Base-by-base conservation (phyloP, 306 rosid species). In the Inga laurina region DNA sequence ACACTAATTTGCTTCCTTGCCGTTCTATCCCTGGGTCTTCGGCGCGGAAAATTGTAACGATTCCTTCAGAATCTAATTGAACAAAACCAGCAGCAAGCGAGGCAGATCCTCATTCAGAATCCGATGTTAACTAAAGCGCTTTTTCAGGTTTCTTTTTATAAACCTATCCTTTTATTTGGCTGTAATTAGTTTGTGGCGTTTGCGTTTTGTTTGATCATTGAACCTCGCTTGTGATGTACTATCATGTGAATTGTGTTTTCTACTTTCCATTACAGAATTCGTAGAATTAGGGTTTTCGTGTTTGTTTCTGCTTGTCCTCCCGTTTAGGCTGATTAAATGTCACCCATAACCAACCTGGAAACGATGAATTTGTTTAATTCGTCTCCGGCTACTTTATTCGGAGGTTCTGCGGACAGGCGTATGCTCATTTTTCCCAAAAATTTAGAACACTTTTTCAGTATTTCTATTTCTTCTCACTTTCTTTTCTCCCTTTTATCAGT, bases 21-120 rank as follows among this genome's bases (percentile, higher is more conserved):
- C 21, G 52, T 27, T 62, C 78, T 66, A 22, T 56, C 78, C 59
- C 45, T 22, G 35, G 35, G 69, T 62, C 6, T 45, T 49, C 30
- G 62, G 54, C 16, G 45, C 13, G 22, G 11, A n/a, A 12, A 54
- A 16, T 24, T 1, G 5, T 7, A 67, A 67, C 43, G 14, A 35
- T n/a, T 21, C 57, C 11, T 78, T 7, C 88, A 95, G 98, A 86
- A 78, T 61, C 84, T 97, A 75, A 94, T 97, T 64, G 98, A 94
- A 56, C 98, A 94, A 90, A 97, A 97, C 87, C 97, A 91, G 86
- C 95, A 87, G 39, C 99, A 97, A 82, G 99, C 99, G 39, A 87
- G 93, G 79, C 97, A 89, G 81, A 97, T 97, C 78, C 97, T 97
- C 71, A 94, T 94, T 79, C 98, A 97, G 92, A 97, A 97, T 78